phyloP scores from a whole-genome alignment of 2,329 filamentous ascomycete genomes.

The Alternaria ethzedia region DNA sequence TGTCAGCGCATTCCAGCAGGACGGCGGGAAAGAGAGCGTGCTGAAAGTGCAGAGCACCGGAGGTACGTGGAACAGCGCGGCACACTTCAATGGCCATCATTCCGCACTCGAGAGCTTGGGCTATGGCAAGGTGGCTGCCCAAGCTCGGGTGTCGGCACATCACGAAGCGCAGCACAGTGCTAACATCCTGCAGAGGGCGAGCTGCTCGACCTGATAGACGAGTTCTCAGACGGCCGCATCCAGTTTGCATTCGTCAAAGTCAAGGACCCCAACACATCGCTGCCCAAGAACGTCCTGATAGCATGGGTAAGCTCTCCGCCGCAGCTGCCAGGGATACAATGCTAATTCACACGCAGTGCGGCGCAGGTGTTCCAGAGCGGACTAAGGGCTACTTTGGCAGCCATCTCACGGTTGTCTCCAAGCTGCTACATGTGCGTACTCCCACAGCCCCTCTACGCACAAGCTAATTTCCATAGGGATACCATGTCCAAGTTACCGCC shows the following conservation, averaged over 20 bases:
- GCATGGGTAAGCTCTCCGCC: constrained; percentile 68
- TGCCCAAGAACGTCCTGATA: constrained; percentile 92
- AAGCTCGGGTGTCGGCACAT: constrained; percentile 16
- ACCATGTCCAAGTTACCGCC: constrained; percentile 96
- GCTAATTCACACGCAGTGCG: constrained; percentile 64
- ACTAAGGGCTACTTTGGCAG: constrained; percentile 99
- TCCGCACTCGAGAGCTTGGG: neutral
- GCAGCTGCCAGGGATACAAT: constrained; percentile 4
- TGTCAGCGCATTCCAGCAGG: constrained; percentile 87
- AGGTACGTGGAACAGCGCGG: constrained; percentile 60
- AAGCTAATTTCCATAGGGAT: constrained; percentile 63
- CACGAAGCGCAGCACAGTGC: constrained; percentile 10
- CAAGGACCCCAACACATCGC: constrained; percentile 87
- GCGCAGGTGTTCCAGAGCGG: constrained; percentile 95
- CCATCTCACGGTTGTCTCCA: constrained; percentile 86
- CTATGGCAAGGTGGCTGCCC: constrained; percentile 15
- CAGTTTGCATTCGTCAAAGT: constrained; percentile 98
- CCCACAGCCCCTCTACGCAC: constrained; percentile 17
- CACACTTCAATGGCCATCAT: constrained; percentile 10
- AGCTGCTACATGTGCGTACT: constrained; percentile 77
- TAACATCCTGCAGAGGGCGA: constrained; percentile 74
- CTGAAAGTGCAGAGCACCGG: constrained; percentile 93
- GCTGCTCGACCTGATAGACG: constrained; percentile 85
- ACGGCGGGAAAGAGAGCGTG: constrained; percentile 88
- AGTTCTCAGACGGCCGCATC: constrained; percentile 94